These are phyloP conservation scores for Canavalia ensiformis DNA, from an alignment of 306 rosid genomes.

Conservation along the genomic window DNA sequence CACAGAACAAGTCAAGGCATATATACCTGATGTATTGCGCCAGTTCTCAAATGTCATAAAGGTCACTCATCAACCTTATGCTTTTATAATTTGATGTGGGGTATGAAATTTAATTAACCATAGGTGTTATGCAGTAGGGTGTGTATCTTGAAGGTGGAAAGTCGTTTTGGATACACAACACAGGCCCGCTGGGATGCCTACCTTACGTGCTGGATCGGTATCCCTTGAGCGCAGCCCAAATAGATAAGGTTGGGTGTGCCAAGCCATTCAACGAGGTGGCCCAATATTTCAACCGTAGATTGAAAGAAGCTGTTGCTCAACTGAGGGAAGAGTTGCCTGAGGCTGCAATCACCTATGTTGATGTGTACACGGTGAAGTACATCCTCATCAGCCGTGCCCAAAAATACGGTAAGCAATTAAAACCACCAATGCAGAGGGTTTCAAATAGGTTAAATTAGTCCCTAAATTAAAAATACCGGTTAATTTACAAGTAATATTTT, in stretches of 20 bases:
- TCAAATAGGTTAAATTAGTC: neutral
- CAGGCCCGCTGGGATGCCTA: slow-evolving; percentile 74
- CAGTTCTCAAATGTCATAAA: slow-evolving; percentile 59
- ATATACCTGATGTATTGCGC: slow-evolving; percentile 61
- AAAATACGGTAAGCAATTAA: slow-evolving; percentile 52
- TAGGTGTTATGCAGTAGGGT: slow-evolving; percentile 43
- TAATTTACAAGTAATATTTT: too few species aligned
- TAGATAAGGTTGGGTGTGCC: slow-evolving; percentile 60
- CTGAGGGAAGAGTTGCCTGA: slow-evolving; percentile 52
- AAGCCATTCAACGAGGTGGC: slow-evolving; percentile 62
- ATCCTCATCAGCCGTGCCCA: slow-evolving; percentile 63
- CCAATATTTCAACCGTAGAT: slow-evolving; percentile 57
- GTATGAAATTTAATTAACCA: neutral
- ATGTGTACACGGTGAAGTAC: slow-evolving; percentile 67
- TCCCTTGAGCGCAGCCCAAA: slow-evolving; percentile 46
- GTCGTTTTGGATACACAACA: slow-evolving; percentile 79
- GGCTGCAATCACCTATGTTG: slow-evolving; percentile 70
- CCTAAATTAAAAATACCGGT: too few species aligned
- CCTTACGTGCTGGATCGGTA: slow-evolving; percentile 44
- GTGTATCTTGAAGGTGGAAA: slow-evolving; percentile 61
- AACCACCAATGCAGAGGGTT: neutral
- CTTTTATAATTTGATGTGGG: neutral
- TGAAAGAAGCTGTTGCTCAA: slow-evolving; percentile 52
- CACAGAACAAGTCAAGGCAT: slow-evolving; percentile 60
- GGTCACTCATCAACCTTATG: slow-evolving; percentile 44